A percentile compares a stretch with the other conserved stretches of the same genome.
Conservation (phyloP, 1,284 basidiomycete species). For the Abortiporus biennis region DNA sequence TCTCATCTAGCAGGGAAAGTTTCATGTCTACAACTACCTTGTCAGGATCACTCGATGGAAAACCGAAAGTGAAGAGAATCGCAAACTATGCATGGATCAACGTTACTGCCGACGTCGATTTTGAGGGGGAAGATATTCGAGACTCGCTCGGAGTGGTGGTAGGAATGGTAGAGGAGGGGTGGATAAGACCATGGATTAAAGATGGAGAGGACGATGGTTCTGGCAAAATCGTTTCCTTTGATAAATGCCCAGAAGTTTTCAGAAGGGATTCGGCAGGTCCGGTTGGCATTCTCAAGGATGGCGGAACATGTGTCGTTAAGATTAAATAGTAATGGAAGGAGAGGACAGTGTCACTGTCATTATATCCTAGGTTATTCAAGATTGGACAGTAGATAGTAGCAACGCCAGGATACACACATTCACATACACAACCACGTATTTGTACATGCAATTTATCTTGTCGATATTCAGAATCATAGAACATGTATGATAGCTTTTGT, state of each 20-base stretch:
- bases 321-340: too few species aligned
- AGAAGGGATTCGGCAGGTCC: conserved; percentile 21
- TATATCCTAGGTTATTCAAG: neutral
- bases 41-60: conserved; percentile 1
- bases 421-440: too few species aligned
- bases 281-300: conserved; percentile 24
- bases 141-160: conserved; percentile 58
- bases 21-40: conserved; percentile 6
- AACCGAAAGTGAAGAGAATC: conserved; percentile 19
- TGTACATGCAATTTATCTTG: too few species aligned
- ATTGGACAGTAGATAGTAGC: neutral
- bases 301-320: conserved; percentile 29
- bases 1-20: conserved; percentile 13
- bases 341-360: conserved; percentile 12
- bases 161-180: conserved; percentile 34
- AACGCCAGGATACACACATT: neutral
- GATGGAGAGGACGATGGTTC: conserved; percentile 27
- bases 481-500: too few species aligned
- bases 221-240: conserved; percentile 40
- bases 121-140: conserved; percentile 69
- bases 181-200: conserved; percentile 21
- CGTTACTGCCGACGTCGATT: conserved; percentile 68
- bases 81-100: conserved; percentile 74
- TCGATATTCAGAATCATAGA: too few species aligned
- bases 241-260: conserved; percentile 55